Percentiles rank a stretch among this genome's conserved stretches.
phyloP scores from a whole-genome alignment of 75 land plant genomes.

The Picea sitchensis region DNA sequence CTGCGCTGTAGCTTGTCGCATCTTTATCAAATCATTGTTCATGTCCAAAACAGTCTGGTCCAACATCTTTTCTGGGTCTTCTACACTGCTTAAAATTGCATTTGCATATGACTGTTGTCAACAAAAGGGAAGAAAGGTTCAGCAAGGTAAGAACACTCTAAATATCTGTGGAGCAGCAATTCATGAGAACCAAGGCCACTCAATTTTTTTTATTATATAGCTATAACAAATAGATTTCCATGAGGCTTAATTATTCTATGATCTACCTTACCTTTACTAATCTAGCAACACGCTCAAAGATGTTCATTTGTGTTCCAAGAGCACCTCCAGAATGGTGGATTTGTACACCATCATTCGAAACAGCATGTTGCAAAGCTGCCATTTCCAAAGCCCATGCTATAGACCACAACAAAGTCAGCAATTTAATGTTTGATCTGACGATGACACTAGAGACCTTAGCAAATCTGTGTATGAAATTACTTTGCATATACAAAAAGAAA shows the following conservation, averaged over 20 bases:
- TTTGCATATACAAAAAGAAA: too few relatives aligned
- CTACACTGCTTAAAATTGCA: slow-evolving; percentile 82
- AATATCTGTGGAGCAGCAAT: background rate
- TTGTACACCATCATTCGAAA: too few relatives aligned
- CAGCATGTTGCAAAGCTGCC: too few relatives aligned
- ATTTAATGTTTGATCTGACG: too few relatives aligned
- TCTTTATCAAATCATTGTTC: slow-evolving; percentile 94
- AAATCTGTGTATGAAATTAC: too few relatives aligned
- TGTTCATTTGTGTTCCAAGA: slow-evolving; percentile 66
- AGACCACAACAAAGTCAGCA: too few relatives aligned
- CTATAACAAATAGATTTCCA: background rate
- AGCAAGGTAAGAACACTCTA: background rate
- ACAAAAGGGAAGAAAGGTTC: background rate
- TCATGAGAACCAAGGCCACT: background rate
- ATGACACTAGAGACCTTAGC: too few relatives aligned
- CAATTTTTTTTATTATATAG: background rate
- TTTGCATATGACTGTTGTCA: slow-evolving; percentile 91
- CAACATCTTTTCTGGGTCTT: slow-evolving; percentile 98
- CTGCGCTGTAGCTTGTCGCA: slow-evolving; percentile 99
- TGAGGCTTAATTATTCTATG: background rate
- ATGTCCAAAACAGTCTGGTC: slow-evolving; percentile 97
- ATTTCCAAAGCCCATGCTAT: too few relatives aligned
- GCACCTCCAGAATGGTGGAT: slow-evolving; percentile 41
- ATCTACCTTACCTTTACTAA: slow-evolving; percentile 66
- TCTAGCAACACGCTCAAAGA: slow-evolving; percentile 90